Conservation (phyloP, 345 rosid species). For the Citrus reticulata region DNA sequence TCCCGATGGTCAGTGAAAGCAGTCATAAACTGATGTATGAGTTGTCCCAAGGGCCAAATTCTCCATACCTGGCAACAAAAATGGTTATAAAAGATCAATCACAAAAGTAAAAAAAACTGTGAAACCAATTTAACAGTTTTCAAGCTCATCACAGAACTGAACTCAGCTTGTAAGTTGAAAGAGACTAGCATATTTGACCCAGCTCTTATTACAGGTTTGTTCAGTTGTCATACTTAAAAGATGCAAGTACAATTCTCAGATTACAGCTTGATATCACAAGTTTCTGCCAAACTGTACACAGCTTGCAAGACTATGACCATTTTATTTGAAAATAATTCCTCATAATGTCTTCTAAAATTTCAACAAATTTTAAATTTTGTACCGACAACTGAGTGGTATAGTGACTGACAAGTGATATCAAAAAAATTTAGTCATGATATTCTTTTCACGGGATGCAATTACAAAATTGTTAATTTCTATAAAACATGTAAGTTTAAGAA, state of each 20-base stretch:
- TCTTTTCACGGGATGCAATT: background rate
- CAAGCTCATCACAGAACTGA: background rate
- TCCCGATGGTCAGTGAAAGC: slow-evolving; percentile 98
- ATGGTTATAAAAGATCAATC: slow-evolving; percentile 10
- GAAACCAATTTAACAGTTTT: background rate
- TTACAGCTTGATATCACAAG: background rate
- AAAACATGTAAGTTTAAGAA: background rate
- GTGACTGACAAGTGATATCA: background rate
- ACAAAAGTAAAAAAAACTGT: background rate
- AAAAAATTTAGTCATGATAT: background rate
- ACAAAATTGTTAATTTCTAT: background rate
- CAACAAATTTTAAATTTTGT: background rate
- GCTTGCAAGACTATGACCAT: background rate
- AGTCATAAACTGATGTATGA: slow-evolving; percentile 78
- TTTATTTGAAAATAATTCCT: background rate
- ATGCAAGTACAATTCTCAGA: background rate
- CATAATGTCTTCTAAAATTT: background rate
- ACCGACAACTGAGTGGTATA: background rate
- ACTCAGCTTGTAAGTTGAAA: background rate
- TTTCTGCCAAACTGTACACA: background rate
- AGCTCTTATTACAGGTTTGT: background rate
- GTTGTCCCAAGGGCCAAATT: slow-evolving; percentile 79
- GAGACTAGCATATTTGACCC: background rate
- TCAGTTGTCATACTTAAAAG: background rate
- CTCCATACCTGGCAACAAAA: slow-evolving; percentile 68